These are phyloP conservation scores for Oleoguttula mirabilis DNA, from an alignment of 495 filamentous ascomycete genomes.

Conservation along the genomic window DNA sequence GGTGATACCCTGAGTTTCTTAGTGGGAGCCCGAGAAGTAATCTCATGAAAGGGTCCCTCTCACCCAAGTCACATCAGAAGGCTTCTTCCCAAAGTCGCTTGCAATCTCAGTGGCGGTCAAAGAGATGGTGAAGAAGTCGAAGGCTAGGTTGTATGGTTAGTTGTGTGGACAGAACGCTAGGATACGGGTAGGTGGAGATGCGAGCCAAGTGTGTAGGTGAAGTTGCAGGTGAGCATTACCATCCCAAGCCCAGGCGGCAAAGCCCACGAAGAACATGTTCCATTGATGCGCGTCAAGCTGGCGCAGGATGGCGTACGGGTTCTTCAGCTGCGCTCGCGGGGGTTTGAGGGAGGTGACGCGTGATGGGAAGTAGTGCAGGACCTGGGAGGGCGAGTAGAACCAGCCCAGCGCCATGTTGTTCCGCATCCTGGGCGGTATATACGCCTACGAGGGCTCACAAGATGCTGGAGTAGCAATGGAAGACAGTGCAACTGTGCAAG, in stretches of 20 bases:
- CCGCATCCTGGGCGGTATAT: constrained; percentile 26
- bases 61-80: constrained; percentile 31
- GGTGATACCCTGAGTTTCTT: constrained; percentile 23
- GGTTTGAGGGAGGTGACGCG: constrained; percentile 29
- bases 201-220: too few species aligned
- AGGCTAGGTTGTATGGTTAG: constrained; percentile 11
- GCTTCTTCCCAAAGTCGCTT: constrained; percentile 26
- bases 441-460: too few species aligned
- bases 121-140: constrained; percentile 34
- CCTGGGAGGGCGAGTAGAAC: constrained; percentile 33
- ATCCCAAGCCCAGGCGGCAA: constrained; percentile 32
- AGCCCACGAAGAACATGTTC: constrained; percentile 31
- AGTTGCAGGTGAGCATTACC: too few species aligned
- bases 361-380: constrained; percentile 28
- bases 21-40: too few species aligned
- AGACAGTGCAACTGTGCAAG: too few species aligned
- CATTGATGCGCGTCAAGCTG: constrained; percentile 33
- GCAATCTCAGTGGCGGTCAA: constrained; percentile 31
- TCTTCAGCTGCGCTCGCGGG: constrained; percentile 21
- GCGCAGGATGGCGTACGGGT: constrained; percentile 25
- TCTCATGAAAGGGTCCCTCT: too few species aligned
- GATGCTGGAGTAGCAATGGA: too few species aligned
- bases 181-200: too few species aligned
- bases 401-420: constrained; percentile 33
- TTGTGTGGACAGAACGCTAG: background rate